Conservation (phyloP, 176 grass and related monocot genomes). For the Eleusine indica region DNA sequence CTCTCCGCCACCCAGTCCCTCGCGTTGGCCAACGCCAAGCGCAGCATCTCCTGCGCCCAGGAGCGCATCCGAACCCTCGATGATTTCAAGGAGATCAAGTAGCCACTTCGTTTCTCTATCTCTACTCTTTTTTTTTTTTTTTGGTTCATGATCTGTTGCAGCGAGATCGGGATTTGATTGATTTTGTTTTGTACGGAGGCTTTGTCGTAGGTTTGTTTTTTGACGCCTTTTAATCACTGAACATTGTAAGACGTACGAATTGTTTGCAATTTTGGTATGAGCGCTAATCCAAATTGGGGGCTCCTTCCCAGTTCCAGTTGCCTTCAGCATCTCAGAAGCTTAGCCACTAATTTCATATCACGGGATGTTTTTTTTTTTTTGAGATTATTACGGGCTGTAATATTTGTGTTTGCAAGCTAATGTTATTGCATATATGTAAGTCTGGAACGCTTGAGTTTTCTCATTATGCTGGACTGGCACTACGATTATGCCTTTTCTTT, state of each 20-base stretch:
- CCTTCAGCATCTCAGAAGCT: neutral
- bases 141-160: neutral
- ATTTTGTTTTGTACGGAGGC: slow-evolving; percentile 20
- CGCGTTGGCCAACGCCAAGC: slow-evolving; percentile 55
- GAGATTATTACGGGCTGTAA: neutral
- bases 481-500: neutral
- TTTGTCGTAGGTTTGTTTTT: neutral
- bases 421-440: neutral
- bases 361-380: neutral
- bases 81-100: slow-evolving; percentile 76
- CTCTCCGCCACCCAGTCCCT: slow-evolving; percentile 52
- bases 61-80: slow-evolving; percentile 58
- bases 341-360: neutral
- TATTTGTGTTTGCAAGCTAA: neutral
- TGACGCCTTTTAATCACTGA: neutral
- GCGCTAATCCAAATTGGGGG: neutral
- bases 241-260: neutral
- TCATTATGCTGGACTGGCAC: neutral
- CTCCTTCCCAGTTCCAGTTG: neutral
- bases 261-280: slow-evolving; percentile 2
- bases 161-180: neutral
- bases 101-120: neutral
- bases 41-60: slow-evolving; percentile 62
- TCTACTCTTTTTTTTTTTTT: neutral
- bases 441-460: neutral